phyloP scores from a whole-genome alignment of 306 rosid species.

The Cucumis sativus region Cucumber_9930_V3 NC_026660.2:28541001-28541500 shows the following conservation, averaged over 20 bases:
- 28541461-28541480: conserved; percentile 84
- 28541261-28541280: not conserved
- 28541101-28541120: not conserved
- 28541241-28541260: not conserved
- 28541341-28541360: conserved; percentile 68
- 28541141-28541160: not conserved
- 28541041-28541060: not conserved
- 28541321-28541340: not conserved
- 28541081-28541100: not conserved
- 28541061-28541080: not conserved
- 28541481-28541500: conserved; percentile 27
- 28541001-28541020: not conserved
- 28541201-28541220: not conserved
- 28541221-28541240: not conserved
- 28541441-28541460: conserved; percentile 58
- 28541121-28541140: not conserved
- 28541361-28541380: conserved; percentile 84
- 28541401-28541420: conserved; percentile 88
- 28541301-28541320: not conserved
- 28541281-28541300: not conserved
- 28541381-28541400: conserved; percentile 64
- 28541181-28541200: not conserved
- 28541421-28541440: conserved; percentile 74
- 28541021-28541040: not conserved
- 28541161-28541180: not conserved